Base-by-base conservation (phyloP, 1,284 basidiomycete species). In the Leccinum solheimii region DNA sequence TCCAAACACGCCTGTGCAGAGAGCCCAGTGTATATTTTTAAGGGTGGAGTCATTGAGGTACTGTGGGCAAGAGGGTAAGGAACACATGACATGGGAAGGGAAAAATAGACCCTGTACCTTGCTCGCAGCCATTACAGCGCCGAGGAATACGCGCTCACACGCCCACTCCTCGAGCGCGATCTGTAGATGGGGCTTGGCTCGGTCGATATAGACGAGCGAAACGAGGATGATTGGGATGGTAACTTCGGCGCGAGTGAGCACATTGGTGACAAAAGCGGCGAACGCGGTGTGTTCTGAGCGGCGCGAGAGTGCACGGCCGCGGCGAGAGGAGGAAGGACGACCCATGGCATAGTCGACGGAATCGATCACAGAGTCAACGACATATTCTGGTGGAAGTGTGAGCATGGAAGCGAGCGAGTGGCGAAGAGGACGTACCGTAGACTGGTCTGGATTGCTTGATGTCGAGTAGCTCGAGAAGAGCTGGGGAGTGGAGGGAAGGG, bases 101-200 rank as follows among this genome's bases (percentile, higher is more conserved):
- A 55, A 48, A 58, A 64, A 60, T 52, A 58, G 51, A 38, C 4
- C 57, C 23, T 75, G 70, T 74, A 88, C 88, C 81, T 90, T 90
- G 76, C 85, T 86, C 6, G 88, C 88, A 48, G 83, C 77, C 72
- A 90, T 90, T 65, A 91, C 72, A 36, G 88, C 86, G 58, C 88
- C 88, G 45, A 90, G 80, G 74, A 90, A 90, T 23, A 90, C 88
- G 60, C 88, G 83, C 73, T 90, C 89, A 55, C 86, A 80, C n/a
- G 88, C 88, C 88, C 88, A 90, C 67, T 90, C 85, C 71, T 89
- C 87, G 65, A 89, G 77, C 13, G 87, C 87, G 65, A 90, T 90
- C 69, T 88, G 85, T 49, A 90, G 79, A 74, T 90, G 86, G 7
- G 87, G 86, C 66, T 85, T 86, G 2, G 88, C 88, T 60, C 89